These are phyloP conservation scores for Pestalotiopsis sp. DNA, from an alignment of 2,329 filamentous ascomycete species.

Conservation along the genomic window DNA sequence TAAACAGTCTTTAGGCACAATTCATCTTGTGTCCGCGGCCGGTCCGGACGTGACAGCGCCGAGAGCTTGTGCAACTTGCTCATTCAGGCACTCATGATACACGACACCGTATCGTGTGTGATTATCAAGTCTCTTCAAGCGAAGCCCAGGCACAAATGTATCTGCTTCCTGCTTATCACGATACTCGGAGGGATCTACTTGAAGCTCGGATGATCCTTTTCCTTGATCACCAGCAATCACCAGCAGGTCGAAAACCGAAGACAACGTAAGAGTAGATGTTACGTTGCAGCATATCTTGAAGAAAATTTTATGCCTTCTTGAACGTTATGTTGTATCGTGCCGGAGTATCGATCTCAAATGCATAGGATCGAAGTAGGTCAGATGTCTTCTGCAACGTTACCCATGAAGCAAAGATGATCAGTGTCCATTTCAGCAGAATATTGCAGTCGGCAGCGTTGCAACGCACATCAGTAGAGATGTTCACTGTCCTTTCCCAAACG, in stretches of 20 bases:
- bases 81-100: constrained; percentile 79
- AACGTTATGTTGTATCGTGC: constrained; percentile 66
- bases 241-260: too few relatives aligned
- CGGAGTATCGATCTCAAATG: constrained; percentile 34
- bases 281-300: too few relatives aligned
- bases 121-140: constrained; percentile 74
- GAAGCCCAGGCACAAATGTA: constrained; percentile 35
- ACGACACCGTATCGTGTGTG: constrained; percentile 69
- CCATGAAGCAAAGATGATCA: constrained; percentile 78
- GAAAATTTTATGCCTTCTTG: constrained; percentile 64
- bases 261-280: too few relatives aligned
- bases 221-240: constrained; percentile 50
- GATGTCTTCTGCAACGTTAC: constrained; percentile 69
- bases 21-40: constrained; percentile 58
- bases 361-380: constrained; percentile 41
- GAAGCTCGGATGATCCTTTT: constrained; percentile 71
- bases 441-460: constrained; percentile 76
- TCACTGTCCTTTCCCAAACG: constrained; percentile 73
- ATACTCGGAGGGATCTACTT: constrained; percentile 74
- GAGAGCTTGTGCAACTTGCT: constrained; percentile 70
- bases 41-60: constrained; percentile 74
- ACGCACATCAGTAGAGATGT: constrained; percentile 73
- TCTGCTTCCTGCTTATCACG: constrained; percentile 51
- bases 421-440: constrained; percentile 69
- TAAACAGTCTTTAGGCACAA: constrained; percentile 17